A percentile compares a stretch with the other conserved stretches of the same genome.
Evolutionary conservation across 176 grass and related monocot genomes (phyloP).

Genomic region (Alopecurus myosuroides): DNA sequence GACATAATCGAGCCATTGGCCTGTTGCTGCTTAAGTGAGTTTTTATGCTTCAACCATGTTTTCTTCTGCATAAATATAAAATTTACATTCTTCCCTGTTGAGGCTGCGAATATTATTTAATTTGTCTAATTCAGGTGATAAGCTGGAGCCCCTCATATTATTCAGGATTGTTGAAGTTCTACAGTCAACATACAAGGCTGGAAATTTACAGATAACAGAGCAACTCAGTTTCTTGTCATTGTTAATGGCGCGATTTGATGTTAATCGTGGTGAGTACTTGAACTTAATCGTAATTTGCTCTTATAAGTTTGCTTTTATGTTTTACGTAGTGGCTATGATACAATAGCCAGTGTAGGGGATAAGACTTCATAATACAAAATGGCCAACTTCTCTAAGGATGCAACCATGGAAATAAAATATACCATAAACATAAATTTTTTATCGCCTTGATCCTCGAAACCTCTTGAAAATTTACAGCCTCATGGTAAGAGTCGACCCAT

Average conservation of each 20-base stretch:
- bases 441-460: not conserved
- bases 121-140: constrained; percentile 56
- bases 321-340: not conserved
- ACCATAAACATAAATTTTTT: not conserved
- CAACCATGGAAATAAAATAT: not conserved
- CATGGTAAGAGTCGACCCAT: not conserved
- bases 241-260: constrained; percentile 67
- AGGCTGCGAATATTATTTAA: constrained; percentile 7
- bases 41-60: constrained; percentile 12
- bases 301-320: not conserved
- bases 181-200: constrained; percentile 67
- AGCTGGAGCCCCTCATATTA: constrained; percentile 54
- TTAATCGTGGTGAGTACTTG: constrained; percentile 57
- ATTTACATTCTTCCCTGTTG: not conserved
- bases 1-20: constrained; percentile 59
- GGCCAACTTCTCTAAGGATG: not conserved
- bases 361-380: not conserved
- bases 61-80: not conserved
- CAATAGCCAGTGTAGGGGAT: not conserved
- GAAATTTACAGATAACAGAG: constrained; percentile 51
- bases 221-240: constrained; percentile 73
- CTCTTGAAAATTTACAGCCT: not conserved
- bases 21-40: constrained; percentile 85
- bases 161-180: constrained; percentile 64
- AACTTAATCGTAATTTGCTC: not conserved